Evolutionary conservation across 768 basidiomycete species (phyloP), one percentile per base, ranked within the genome.

Genomic region (Lactarius hatsudake): DNA sequence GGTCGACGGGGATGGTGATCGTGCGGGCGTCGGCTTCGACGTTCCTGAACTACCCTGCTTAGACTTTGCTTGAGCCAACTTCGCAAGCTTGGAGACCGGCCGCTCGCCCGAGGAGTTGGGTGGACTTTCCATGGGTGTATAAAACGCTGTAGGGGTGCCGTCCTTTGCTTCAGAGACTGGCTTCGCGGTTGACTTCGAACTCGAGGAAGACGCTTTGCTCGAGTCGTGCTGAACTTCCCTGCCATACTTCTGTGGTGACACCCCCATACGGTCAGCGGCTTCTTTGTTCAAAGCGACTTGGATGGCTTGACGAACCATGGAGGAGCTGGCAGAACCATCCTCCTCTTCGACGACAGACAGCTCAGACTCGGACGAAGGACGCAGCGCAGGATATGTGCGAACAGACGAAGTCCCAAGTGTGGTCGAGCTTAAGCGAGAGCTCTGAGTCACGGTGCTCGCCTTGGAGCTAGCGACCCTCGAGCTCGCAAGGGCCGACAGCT

Each of bases 371-470:
- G 85, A 74, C 32, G 87, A 82, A n/a, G 90, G 91, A 20, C 90
- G 86, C 67, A 91, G 80, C 20, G 73, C 81, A 28, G 90, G 87
- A 73, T 87, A 92, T 1, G 91, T 91, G 71, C 86, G 84, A n/a
- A 89, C 80, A 30, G 89, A 87, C 3, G 84, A 86, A 0, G 84
- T 78, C 40, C 84, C 79, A 53, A 84, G 76, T 12, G 78, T 83
- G 55, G 62, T 64, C n/a, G 62, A 63, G 20, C 69, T 70, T 48
- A 61, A 7, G 28, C 71, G 59, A 65, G 65, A 84, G 28, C 86
- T 84, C 59, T 82, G 78, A 28, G 87, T 86, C 71, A 83, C 85
- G 67, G 81, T 78, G 65, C 80, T 83, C 55, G 77, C 77, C 42
- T 74, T 57, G 7, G 66, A 66, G 53, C 70, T 75, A 1, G 68